phyloP scores from a whole-genome alignment of 2,329 filamentous ascomycete species.

The Clarireedia paspali region DNA sequence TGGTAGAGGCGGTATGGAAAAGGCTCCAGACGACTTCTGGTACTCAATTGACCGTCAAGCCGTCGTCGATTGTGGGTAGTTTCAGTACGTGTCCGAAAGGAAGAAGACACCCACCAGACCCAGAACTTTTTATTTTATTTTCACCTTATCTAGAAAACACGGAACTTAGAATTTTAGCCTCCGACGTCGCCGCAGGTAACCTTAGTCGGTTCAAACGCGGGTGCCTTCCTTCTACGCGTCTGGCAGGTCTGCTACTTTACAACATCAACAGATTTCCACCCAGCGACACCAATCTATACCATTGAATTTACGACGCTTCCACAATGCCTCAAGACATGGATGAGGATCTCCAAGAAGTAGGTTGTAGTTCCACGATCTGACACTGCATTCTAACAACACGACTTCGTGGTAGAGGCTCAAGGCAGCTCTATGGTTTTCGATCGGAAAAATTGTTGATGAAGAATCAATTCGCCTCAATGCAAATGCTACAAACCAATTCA shows the following conservation, averaged over 20 bases:
- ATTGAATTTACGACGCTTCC: not conserved
- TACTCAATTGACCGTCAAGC: too few species aligned
- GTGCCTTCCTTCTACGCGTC: not conserved
- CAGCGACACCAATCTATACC: not conserved
- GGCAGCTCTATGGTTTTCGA: conserved; percentile 73
- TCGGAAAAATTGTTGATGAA: conserved; percentile 84
- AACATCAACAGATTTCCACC: not conserved
- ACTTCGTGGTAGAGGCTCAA: conserved; percentile 58
- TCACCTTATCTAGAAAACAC: too few species aligned
- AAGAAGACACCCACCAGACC: too few species aligned
- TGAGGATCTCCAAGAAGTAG: conserved; percentile 18
- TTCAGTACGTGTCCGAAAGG: too few species aligned
- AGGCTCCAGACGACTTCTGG: too few species aligned
- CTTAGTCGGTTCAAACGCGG: not conserved
- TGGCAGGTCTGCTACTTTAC: not conserved
- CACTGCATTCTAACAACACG: not conserved
- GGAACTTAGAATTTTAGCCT: not conserved
- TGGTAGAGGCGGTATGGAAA: too few species aligned
- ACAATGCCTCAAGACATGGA: conserved; percentile 21
- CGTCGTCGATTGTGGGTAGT: too few species aligned
- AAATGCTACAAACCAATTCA: conserved; percentile 89
- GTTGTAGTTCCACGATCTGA: not conserved
- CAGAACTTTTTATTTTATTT: too few species aligned
- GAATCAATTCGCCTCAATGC: conserved; percentile 65
- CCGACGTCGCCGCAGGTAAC: not conserved